Evolutionary conservation across 1,139 yeast genomes (phyloP).

Genomic region (Zygosaccharomyces sapae): DNA sequence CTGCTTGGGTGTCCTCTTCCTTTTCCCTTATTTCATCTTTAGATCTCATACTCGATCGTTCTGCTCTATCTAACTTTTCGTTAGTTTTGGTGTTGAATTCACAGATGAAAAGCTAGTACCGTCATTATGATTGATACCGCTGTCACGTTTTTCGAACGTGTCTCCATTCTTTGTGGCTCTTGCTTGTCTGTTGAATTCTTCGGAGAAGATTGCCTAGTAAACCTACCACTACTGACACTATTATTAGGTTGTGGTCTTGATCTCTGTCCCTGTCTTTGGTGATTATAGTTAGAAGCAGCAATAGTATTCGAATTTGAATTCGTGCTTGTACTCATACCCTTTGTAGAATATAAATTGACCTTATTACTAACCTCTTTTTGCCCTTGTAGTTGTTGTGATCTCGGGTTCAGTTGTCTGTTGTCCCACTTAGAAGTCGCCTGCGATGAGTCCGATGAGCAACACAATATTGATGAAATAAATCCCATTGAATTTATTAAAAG

Average conservation of each 20-base stretch:
- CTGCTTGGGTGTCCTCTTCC: conserved; percentile 13
- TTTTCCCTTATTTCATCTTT: conserved; percentile 17
- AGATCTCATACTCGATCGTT: conserved; percentile 14
- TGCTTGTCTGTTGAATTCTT: background rate
- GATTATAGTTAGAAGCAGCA: background rate
- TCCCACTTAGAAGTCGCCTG: conserved; percentile 16
- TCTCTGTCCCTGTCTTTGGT: background rate
- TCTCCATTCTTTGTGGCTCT: background rate
- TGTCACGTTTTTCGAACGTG: background rate
- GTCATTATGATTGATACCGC: background rate
- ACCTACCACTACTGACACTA: background rate
- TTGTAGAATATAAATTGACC: conserved; percentile 1
- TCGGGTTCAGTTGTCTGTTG: conserved; percentile 10
- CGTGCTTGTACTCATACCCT: background rate
- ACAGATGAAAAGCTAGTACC: background rate
- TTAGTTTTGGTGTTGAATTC: conserved; percentile 8
- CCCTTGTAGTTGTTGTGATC: conserved; percentile 8
- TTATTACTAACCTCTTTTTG: background rate
- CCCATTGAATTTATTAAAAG: conserved; percentile 25
- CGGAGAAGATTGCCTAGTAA: background rate
- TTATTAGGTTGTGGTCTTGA: background rate
- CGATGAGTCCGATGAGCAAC: conserved; percentile 28
- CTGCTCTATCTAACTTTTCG: conserved; percentile 11
- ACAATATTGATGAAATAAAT: conserved; percentile 29
- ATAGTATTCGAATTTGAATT: background rate